Conservation (phyloP, 805 yeast genomes). For the Ascoidea asiatica region DNA sequence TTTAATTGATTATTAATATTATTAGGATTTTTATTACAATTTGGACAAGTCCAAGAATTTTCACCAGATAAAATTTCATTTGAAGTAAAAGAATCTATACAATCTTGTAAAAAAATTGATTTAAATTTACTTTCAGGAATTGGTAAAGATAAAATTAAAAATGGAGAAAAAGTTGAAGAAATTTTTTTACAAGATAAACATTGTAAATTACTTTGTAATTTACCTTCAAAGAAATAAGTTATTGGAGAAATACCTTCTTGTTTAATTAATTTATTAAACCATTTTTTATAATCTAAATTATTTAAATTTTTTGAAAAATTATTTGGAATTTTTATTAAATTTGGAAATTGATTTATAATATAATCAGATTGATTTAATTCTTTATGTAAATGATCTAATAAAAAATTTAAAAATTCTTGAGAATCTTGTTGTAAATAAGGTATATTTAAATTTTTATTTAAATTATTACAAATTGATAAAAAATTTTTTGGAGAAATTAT, state of each 20-base stretch:
- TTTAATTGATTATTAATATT: not conserved
- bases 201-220: conserved; percentile 46
- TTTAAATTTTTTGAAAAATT: conserved; percentile 14
- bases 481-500: conserved; percentile 56
- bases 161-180: conserved; percentile 46
- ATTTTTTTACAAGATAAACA: conserved; percentile 55
- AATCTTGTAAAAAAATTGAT: conserved; percentile 41
- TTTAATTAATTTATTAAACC: conserved; percentile 40
- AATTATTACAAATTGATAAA: conserved; percentile 31
- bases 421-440: conserved; percentile 76
- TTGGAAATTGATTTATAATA: conserved; percentile 25
- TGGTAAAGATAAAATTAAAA: conserved; percentile 49
- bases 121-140: conserved; percentile 31
- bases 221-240: conserved; percentile 58
- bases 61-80: conserved; percentile 58
- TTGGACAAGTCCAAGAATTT: conserved; percentile 79
- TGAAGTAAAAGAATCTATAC: conserved; percentile 45
- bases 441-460: conserved; percentile 55
- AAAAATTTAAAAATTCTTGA: conserved; percentile 57
- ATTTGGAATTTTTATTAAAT: conserved; percentile 12
- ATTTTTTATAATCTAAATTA: conserved; percentile 39
- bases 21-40: conserved; percentile 29
- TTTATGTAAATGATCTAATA: conserved; percentile 56
- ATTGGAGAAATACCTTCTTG: conserved; percentile 57
- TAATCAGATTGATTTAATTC: conserved; percentile 32